Conservation (phyloP, 2,329 filamentous ascomycete genomes). For the Corniculantispora saksenae region DNA sequence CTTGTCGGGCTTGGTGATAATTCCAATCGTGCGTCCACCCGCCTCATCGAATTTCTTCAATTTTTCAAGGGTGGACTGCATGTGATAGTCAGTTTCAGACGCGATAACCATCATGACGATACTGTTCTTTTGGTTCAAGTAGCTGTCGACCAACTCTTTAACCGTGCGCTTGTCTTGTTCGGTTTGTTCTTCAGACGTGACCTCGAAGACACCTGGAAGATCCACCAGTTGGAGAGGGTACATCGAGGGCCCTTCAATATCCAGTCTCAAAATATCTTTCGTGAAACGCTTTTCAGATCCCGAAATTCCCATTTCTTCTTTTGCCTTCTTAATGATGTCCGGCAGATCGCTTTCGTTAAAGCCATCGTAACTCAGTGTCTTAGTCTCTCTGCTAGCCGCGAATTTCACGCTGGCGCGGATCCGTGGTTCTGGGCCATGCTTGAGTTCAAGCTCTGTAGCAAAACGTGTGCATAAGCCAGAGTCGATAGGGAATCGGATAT, state of each 20-base stretch:
- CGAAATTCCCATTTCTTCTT: conserved; percentile 45
- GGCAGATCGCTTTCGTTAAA: conserved; percentile 42
- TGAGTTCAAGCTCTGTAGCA: conserved; percentile 54
- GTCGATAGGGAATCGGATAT: conserved; percentile 48
- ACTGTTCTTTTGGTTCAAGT: conserved; percentile 53
- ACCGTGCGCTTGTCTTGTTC: conserved; percentile 29
- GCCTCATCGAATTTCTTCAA: conserved; percentile 41
- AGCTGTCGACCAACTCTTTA: conserved; percentile 40
- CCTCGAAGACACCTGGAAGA: conserved; percentile 45
- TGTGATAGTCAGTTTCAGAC: conserved; percentile 48
- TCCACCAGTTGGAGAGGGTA: conserved; percentile 52
- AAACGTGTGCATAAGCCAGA: conserved; percentile 50
- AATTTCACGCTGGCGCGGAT: conserved; percentile 42
- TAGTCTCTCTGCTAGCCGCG: conserved; percentile 28
- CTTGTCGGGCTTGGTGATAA: conserved; percentile 56
- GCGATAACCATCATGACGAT: conserved; percentile 56
- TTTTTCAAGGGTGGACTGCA: conserved; percentile 50
- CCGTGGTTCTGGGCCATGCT: conserved; percentile 33
- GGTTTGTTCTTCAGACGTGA: conserved; percentile 30
- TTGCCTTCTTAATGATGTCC: conserved; percentile 48
- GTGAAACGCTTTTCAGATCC: conserved; percentile 34
- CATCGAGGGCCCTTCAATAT: conserved; percentile 41
- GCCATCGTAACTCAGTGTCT: conserved; percentile 34
- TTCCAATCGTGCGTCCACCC: conserved; percentile 49
- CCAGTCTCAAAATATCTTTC: conserved; percentile 42